Evolutionary conservation across 257 asterid species (phyloP), one percentile per base, ranked within the genome.

Genomic region (Verbascum thapsus): DNA sequence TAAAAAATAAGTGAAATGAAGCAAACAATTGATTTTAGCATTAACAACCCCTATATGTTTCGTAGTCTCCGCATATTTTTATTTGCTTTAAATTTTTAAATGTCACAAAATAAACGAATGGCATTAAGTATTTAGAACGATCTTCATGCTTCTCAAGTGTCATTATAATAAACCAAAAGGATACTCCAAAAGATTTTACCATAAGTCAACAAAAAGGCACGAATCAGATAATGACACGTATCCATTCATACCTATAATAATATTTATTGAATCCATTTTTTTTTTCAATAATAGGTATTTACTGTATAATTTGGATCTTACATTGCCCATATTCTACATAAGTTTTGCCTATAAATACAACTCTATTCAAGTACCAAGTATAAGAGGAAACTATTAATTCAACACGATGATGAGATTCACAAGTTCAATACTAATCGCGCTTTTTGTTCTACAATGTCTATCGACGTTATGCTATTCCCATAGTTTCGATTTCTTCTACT

Each of bases 401-500:
- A 35, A 0, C 8, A 51, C 62, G 55, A 43, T 6, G 6, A 53
- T 70, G 70, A 49, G 13, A 53, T 54, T 64, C 41, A 62, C 37
- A 61, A 64, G 51, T 35, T 41, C 63, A 13, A 10, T 68, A 20
- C 8, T 73, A 58, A 13, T 78, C 70, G 64, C 55, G 23, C 51
- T 87, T 10, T 37, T 80, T 51, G 64, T 75, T 12, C 56, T 78
- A 7, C 78, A 61, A 26, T 79, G 69, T 39, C 55, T 69, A 0
- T 55, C 73, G 4, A 20, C 72, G 42, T 23, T 65, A 35, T 72
- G 78, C 63, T 68, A 74, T 20, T 77, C 81, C 10, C 81, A 77
- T 45, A 84, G 74, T 63, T 88, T 85, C 16, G 94, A 85, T 68
- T 88, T 88, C 81, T 86, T 81, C 84, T 86, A 86, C 74, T 82